Evolutionary conservation across 73 alveolate species (phyloP).

Genomic region (Paramecium pentaurelia): DNA sequence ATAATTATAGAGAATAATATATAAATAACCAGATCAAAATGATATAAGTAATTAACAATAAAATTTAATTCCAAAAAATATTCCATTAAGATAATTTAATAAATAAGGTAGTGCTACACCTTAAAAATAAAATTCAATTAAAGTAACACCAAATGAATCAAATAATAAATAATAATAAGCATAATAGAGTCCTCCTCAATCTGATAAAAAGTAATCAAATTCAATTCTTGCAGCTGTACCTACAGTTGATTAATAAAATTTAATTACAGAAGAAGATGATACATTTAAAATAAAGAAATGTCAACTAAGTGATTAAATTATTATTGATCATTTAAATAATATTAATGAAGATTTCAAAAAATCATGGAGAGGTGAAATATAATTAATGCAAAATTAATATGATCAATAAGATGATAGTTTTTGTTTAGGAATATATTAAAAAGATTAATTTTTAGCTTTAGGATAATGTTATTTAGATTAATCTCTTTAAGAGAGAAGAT

Average conservation of each 20-base stretch:
- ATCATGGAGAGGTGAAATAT: neutral
- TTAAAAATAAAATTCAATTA: neutral
- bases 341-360: neutral
- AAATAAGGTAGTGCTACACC: neutral
- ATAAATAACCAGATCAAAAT: neutral
- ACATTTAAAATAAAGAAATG: neutral
- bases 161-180: neutral
- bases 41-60: neutral
- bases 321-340: neutral
- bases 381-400: neutral
- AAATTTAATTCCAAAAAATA: neutral
- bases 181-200: neutral
- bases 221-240: neutral
- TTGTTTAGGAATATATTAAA: neutral
- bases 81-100: neutral
- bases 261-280: neutral
- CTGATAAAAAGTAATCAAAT: neutral
- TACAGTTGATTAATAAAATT: neutral
- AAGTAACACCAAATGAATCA: neutral
- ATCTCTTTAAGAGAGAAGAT: neutral
- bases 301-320: neutral
- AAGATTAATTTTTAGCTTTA: neutral
- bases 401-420: neutral
- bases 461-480: slow-evolving; percentile 4
- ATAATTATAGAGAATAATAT: neutral